Conservation (phyloP, 1,139 yeast genomes). For the Geotrichum klebahnii region DNA sequence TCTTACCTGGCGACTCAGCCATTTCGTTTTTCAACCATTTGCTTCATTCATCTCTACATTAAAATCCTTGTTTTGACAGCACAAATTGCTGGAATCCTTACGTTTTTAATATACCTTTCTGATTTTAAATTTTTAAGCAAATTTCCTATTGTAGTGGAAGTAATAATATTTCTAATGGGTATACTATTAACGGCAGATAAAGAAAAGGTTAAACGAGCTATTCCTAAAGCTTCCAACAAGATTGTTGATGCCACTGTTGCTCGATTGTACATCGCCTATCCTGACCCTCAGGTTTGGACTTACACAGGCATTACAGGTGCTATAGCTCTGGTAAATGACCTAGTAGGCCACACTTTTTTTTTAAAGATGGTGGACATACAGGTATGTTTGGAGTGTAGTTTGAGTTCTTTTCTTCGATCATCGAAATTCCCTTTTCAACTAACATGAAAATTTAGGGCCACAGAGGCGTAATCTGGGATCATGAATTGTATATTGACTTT, state of each 20-base stretch:
- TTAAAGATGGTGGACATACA: conserved; percentile 78
- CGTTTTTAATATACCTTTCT: too few species aligned
- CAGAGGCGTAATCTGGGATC: conserved; percentile 94
- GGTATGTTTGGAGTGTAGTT: too few species aligned
- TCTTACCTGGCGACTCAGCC: conserved; percentile 8
- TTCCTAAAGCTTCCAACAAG: conserved; percentile 85
- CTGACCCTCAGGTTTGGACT: conserved; percentile 75
- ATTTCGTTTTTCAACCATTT: not conserved
- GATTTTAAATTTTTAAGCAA: too few species aligned
- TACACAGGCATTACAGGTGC: conserved; percentile 91
- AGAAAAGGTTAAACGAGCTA: conserved; percentile 78
- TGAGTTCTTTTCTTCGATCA: too few species aligned
- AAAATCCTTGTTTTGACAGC: not conserved
- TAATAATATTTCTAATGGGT: conserved; percentile 45
- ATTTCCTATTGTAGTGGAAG: not conserved
- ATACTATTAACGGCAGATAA: conserved; percentile 67
- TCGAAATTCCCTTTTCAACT: too few species aligned
- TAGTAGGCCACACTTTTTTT: conserved; percentile 91
- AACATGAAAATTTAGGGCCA: conserved; percentile 49
- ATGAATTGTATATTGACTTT: conserved; percentile 83
- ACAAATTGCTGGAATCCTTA: too few species aligned
- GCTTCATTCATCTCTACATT: not conserved
- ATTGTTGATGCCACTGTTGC: conserved; percentile 90
- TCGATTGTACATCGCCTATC: conserved; percentile 81
- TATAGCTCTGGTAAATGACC: conserved; percentile 77